These are phyloP conservation scores for Nephelium lappaceum DNA, from an alignment of 345 rosid genomes.

Conservation along the genomic window DNA sequence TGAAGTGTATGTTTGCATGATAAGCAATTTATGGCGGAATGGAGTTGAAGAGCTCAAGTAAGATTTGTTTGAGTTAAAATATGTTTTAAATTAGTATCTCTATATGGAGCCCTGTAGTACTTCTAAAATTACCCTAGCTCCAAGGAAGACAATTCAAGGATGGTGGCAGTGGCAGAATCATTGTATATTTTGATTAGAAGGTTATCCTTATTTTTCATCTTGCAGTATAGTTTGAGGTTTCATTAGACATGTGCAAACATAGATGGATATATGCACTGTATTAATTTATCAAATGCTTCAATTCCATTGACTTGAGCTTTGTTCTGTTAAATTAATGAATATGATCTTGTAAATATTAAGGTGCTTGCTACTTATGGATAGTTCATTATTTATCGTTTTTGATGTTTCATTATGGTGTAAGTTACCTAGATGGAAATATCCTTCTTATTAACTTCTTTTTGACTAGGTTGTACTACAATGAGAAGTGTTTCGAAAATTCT, in stretches of 20 bases:
- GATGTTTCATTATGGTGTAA: no score
- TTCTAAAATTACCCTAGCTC: background rate
- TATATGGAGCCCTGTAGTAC: background rate
- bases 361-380: no score
- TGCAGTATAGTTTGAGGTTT: background rate
- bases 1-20: slow-evolving; percentile 6
- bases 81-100: background rate
- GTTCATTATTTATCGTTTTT: no score
- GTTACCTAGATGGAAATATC: no score
- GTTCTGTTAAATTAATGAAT: no score
- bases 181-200: background rate
- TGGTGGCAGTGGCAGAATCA: background rate
- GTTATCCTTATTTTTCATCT: background rate
- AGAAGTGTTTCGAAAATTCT: no score
- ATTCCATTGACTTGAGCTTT: no score
- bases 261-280: background rate
- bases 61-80: background rate
- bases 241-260: background rate
- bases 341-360: no score
- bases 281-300: no score
- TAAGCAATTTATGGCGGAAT: background rate
- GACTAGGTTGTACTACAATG: background rate
- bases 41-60: background rate
- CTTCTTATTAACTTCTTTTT: no score
- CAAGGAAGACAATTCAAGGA: background rate